These are phyloP conservation scores for Pseudogymnoascus sp. DNA, from an alignment of 2,329 filamentous ascomycete genomes.

Conservation along the genomic window DNA sequence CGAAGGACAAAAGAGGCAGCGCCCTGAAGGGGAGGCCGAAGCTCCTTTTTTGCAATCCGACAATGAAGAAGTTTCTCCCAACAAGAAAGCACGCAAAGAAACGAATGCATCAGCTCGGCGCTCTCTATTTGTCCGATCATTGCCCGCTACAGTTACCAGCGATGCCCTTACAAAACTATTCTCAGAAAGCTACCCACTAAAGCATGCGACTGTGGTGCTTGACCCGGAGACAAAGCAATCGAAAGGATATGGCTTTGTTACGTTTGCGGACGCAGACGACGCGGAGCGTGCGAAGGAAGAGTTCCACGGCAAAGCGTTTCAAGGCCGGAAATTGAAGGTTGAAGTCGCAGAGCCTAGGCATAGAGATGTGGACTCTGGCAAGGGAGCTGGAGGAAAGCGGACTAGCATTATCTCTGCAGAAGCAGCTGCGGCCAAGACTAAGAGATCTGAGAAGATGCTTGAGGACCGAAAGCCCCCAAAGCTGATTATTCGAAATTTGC, in stretches of 20 bases:
- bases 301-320: constrained; percentile 68
- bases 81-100: constrained; percentile 52
- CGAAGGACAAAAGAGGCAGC: constrained; percentile 23
- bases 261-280: constrained; percentile 89
- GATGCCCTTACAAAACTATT: constrained; percentile 82
- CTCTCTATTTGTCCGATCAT: constrained; percentile 84
- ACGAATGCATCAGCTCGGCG: constrained; percentile 41
- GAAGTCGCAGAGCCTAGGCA: constrained; percentile 83
- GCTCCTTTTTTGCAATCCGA: constrained; percentile 14
- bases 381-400: constrained; percentile 27
- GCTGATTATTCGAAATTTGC: constrained; percentile 84
- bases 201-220: constrained; percentile 87
- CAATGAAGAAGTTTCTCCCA: constrained; percentile 26
- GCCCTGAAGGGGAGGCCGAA: constrained; percentile 19
- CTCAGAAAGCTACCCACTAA: constrained; percentile 88
- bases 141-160: constrained; percentile 69
- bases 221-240: constrained; percentile 81
- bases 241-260: constrained; percentile 92
- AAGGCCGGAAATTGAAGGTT: constrained; percentile 74
- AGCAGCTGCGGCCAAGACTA: constrained; percentile 38
- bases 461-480: constrained; percentile 58
- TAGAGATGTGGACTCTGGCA: constrained; percentile 49
- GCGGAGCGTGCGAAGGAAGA: constrained; percentile 72
- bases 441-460: constrained; percentile 52
- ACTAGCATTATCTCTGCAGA: constrained; percentile 29